Base-by-base conservation (phyloP, 1,284 basidiomycete species). In the Chondrostereum purpureum region DNA sequence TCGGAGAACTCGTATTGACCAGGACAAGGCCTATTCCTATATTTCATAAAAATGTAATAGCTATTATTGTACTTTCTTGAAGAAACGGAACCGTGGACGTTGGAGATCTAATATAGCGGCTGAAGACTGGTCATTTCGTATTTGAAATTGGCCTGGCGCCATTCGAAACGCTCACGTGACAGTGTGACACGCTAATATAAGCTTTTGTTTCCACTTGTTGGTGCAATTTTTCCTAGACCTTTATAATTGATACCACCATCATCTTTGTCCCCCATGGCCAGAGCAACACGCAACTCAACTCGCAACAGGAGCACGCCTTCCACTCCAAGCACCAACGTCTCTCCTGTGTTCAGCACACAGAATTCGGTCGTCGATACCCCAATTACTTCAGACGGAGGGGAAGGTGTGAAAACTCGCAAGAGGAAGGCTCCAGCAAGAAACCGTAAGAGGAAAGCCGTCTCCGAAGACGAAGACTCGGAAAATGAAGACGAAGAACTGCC, bases 331-430 rank as follows among this genome's bases (percentile, higher is more conserved):
- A 55, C 63, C 21, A 62, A 62, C 12, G 55, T 51, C 33, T 66
- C 77, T 13, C 68, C 74, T 20, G 51, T 69, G 36, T 73, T 77
- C 58, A 75, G 72, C 55, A 60, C 68, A 13, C 62, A 59, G 52
- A 61, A 64, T 19, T 68, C 68, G 36, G 52, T 60, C 16, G 55
- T 49, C 13, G 58, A 56, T 39, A 68, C 66, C 10, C 65, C 69
- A 23, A 50, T 50, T 34, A 67, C 66, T 11, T 68, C 67, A 38
- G 61, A 64, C 48, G 56, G 56, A 24, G 63, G 64, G 43, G 59
- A 64, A 35, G 52, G 44, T 16, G 39, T 44, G 53, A 39, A 57
- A 21, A 40, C 36, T 39, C 43, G 51, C 47, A 53, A 57, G 44
- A 44, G 22, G 34, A 14, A 45, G 36, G 41, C 50, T 43, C 51